Percentiles rank a stretch among this genome's conserved stretches.
phyloP scores from a whole-genome alignment of 148 eudicot species.

The Rhododendron ferrugineum region DNA sequence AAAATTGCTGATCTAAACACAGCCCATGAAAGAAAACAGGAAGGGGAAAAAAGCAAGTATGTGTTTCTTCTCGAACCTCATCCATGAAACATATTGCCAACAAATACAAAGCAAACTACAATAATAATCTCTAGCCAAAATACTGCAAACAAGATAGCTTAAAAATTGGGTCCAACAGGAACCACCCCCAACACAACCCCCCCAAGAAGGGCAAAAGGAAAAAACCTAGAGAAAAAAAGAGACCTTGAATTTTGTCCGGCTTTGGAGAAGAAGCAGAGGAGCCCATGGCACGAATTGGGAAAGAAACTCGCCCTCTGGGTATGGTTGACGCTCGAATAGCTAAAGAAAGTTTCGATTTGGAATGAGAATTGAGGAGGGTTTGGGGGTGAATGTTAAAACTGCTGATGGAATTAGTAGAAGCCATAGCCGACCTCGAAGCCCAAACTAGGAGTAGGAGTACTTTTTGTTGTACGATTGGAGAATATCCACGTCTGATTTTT shows the following conservation, averaged over 20 bases:
- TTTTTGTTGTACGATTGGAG: neutral
- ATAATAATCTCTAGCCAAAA: neutral
- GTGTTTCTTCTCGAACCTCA: neutral
- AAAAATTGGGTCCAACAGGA: neutral
- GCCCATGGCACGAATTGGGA: constrained; percentile 51
- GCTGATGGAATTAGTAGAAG: constrained; percentile 9
- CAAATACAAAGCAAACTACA: neutral
- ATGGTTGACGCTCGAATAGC: neutral
- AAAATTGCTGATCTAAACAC: neutral
- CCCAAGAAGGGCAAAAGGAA: neutral
- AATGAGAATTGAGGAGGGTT: constrained; percentile 13
- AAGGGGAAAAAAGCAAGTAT: neutral
- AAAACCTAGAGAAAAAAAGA: neutral
- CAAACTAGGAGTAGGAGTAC: neutral
- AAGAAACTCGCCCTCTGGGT: constrained; percentile 5
- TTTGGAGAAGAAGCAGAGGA: constrained; percentile 64
- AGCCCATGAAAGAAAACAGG: neutral
- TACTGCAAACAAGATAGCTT: neutral
- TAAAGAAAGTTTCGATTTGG: constrained; percentile 8
- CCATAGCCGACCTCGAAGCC: constrained; percentile 21
- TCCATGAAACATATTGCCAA: neutral
- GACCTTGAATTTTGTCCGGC: constrained; percentile 54
- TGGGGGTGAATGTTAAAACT: constrained; percentile 16
- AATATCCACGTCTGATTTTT: neutral
- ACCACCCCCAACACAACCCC: neutral